Evolutionary conservation across 2,329 filamentous ascomycete species (phyloP), one percentile per base, ranked within the genome.

Genomic region (Pseudogymnoascus sp.): DNA sequence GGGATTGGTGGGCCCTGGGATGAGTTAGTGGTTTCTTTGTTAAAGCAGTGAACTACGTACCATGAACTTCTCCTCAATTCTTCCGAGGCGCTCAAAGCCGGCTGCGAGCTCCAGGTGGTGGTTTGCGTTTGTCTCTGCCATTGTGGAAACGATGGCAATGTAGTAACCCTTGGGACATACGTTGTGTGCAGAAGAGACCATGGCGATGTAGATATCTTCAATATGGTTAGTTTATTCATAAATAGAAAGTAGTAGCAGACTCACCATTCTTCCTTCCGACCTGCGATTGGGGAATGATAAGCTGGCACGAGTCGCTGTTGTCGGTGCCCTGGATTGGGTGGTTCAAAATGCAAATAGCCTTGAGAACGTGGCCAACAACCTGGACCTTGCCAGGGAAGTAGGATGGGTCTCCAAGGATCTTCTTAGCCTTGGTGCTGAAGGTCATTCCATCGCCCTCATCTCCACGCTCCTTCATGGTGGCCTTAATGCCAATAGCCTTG

Each of bases 81-180:
- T 84, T 69, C 94, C 94, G 31, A 99, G 86, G 67, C 93, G 87
- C 72, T 97, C 92, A 67, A 97, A 86, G 71, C 93, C 94, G 31
- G 92, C 86, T 77, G 94, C 86, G 44, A 99, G 86, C 80, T 99
- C 94, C 62, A 97, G 81, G 77, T 99, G 94, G 78, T 96, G 92
- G 83, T 99, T 97, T 66, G 90, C 87, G 64, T 86, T 79, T 47
- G 86, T 87, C 81, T 99, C 95, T 66, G 94, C 91, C 72, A 99
- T 97, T 63, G 94, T 99, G 57, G 92, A 96, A 67, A 99, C 93
- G 64, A 97, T 99, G 70, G 94, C 94, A 69, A 99, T 91, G 81
- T 95, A 99, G 84, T 97, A 97, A 64, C 93, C 93, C 84, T 96
- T 96, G 71, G 95, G 94, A 80, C 93, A 97, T 69, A 99, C 95